Evolutionary conservation across 305 asterid genomes (phyloP).

Genomic region (Fraxinus albicans): DNA sequence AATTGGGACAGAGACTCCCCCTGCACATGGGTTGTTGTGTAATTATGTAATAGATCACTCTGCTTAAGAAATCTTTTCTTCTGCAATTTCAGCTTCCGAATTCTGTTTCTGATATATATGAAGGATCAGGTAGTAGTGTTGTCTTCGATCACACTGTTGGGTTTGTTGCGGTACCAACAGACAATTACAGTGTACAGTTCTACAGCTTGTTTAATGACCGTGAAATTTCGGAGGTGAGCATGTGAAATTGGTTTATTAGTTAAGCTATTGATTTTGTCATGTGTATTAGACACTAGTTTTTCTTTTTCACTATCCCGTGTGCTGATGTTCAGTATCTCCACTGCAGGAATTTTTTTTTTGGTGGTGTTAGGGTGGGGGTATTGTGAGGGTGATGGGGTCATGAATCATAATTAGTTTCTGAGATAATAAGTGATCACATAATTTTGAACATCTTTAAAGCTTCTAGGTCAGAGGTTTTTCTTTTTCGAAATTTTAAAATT

Average conservation of each 20-base stretch:
- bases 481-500: neutral
- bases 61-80: constrained; percentile 1
- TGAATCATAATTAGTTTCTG: neutral
- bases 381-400: constrained; percentile 3
- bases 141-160: constrained; percentile 58
- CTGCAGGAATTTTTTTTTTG: neutral
- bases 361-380: neutral
- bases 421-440: neutral
- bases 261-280: neutral
- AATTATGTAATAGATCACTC: constrained; percentile 10
- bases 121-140: constrained; percentile 47
- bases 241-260: neutral
- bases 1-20: neutral
- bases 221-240: constrained; percentile 80
- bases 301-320: neutral
- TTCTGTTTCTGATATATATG: constrained; percentile 41
- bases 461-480: neutral
- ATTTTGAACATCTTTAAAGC: constrained; percentile 11
- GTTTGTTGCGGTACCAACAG: constrained; percentile 72
- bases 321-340: neutral
- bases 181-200: constrained; percentile 78
- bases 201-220: constrained; percentile 81
- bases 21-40: neutral
- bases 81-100: constrained; percentile 63
- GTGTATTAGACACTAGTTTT: neutral